Conservation (phyloP, 2,329 filamentous ascomycete genomes). For the Aspergillus tanneri region DNA sequence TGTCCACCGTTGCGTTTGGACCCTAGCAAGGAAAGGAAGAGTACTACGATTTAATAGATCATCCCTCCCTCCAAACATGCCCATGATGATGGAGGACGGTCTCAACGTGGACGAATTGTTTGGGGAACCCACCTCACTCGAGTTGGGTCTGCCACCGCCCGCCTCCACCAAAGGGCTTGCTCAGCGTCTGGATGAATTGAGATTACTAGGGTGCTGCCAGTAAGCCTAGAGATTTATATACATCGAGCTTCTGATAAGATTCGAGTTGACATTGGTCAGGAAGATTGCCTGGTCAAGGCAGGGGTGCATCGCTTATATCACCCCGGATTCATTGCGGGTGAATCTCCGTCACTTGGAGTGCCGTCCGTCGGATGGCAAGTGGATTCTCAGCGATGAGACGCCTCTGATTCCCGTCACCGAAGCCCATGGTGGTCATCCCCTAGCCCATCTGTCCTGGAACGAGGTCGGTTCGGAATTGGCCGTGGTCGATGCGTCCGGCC, state of each 20-base stretch:
- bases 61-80: constrained; percentile 36
- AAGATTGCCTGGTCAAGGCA: constrained; percentile 83
- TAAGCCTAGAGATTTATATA: constrained; percentile 48
- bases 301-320: constrained; percentile 81
- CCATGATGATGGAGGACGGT: constrained; percentile 57
- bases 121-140: constrained; percentile 61
- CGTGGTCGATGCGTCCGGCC: constrained; percentile 74
- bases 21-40: neutral
- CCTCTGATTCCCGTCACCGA: constrained; percentile 61
- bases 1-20: neutral
- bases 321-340: constrained; percentile 67
- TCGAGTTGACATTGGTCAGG: constrained; percentile 49
- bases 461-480: constrained; percentile 76
- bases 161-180: constrained; percentile 65
- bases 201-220: constrained; percentile 76
- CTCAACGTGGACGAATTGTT: constrained; percentile 73
- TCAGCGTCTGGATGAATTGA: constrained; percentile 73
- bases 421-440: constrained; percentile 61
- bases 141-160: constrained; percentile 56
- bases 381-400: constrained; percentile 74
- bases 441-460: constrained; percentile 83
- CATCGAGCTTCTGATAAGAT: neutral
- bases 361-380: constrained; percentile 66
- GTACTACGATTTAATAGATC: neutral
- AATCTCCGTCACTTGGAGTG: constrained; percentile 72